These are phyloP conservation scores for Pythium myriotylum DNA, from an alignment of 352 stramenopile genomes.

Conservation along the genomic window DNA sequence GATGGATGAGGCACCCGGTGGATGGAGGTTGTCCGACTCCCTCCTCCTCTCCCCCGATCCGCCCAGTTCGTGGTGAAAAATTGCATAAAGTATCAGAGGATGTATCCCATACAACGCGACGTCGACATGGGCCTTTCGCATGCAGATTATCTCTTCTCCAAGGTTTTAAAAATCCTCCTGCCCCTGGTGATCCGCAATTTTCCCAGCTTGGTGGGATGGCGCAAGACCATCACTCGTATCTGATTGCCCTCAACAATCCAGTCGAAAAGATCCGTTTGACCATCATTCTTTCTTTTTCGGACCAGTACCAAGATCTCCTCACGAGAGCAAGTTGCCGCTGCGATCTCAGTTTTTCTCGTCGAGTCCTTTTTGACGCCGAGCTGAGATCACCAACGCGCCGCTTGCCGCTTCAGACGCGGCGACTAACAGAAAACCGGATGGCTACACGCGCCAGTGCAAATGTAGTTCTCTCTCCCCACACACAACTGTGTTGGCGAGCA, in stretches of 20 bases:
- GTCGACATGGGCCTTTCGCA: too few species aligned
- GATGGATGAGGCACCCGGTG: background rate
- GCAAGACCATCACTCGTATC: constrained; percentile 18
- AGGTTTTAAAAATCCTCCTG: too few species aligned
- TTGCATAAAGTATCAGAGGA: too few species aligned
- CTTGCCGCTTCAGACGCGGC: background rate
- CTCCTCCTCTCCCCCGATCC: background rate
- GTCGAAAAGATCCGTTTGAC: constrained; percentile 2
- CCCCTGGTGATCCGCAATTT: background rate
- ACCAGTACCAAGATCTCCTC: background rate
- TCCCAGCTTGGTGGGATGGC: background rate
- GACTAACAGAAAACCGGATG: background rate
- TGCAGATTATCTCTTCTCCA: too few species aligned
- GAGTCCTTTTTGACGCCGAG: background rate
- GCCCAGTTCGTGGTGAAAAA: background rate
- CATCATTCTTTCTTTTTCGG: constrained; percentile 15
- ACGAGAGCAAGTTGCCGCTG: too few species aligned
- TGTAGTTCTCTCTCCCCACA: too few species aligned
- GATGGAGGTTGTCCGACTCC: too few species aligned
- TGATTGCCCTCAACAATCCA: background rate
- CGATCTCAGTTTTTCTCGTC: background rate
- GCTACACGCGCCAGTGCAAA: background rate
- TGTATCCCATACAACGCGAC: too few species aligned
- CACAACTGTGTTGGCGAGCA: too few species aligned
- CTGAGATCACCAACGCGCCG: constrained; percentile 4